These are phyloP conservation scores for Zoysia matrella DNA, from an alignment of 202 grass and related monocot genomes.

Conservation along the genomic window DNA sequence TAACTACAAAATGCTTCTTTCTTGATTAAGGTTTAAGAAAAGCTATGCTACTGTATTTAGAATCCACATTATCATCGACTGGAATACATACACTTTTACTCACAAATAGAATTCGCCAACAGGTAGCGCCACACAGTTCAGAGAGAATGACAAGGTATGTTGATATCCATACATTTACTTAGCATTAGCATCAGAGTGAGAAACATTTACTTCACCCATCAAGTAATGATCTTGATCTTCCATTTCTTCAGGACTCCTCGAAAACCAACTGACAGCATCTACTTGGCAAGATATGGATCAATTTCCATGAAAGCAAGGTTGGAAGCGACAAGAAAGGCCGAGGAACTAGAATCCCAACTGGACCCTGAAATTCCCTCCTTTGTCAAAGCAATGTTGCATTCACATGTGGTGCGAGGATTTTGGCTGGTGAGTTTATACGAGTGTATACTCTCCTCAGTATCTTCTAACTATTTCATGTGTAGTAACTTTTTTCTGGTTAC, in stretches of 20 bases:
- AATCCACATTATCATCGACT: neutral
- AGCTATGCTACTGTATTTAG: neutral
- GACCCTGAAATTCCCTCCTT: slow-evolving; percentile 64
- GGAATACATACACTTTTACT: slow-evolving; percentile 4
- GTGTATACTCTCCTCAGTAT: neutral
- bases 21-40: neutral
- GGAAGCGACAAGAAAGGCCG: slow-evolving; percentile 65
- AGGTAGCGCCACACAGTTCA: slow-evolving; percentile 43
- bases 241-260: slow-evolving; percentile 54
- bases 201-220: slow-evolving; percentile 13
- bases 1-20: slow-evolving; percentile 14
- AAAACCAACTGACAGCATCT: slow-evolving; percentile 52
- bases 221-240: slow-evolving; percentile 8
- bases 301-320: slow-evolving; percentile 64
- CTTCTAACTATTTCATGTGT: neutral
- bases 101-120: slow-evolving; percentile 12
- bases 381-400: slow-evolving; percentile 80
- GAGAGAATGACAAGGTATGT: slow-evolving; percentile 61
- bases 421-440: slow-evolving; percentile 66
- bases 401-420: slow-evolving; percentile 76
- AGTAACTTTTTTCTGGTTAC: neutral
- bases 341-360: slow-evolving; percentile 71
- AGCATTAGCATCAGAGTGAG: slow-evolving; percentile 5
- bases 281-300: slow-evolving; percentile 47
- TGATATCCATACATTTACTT: slow-evolving; percentile 15